These are phyloP conservation scores for Grosmannia huntii DNA, from an alignment of 2,329 filamentous ascomycete species.

Conservation along the genomic window DNA sequence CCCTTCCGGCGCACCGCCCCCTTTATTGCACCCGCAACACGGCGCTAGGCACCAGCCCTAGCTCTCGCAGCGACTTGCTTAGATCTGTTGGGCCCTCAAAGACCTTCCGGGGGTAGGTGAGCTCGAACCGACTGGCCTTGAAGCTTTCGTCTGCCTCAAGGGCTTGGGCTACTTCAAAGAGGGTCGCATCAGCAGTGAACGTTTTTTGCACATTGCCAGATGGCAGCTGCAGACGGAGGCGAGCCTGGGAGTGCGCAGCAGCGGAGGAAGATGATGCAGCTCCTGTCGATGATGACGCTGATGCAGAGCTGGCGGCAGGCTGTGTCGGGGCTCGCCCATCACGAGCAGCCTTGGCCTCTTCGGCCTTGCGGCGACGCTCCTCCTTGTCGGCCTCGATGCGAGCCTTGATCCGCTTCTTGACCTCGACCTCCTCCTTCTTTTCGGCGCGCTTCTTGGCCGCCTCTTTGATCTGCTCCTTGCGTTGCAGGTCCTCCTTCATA, in stretches of 20 bases:
- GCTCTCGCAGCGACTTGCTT: constrained; percentile 83
- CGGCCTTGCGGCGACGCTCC: constrained; percentile 72
- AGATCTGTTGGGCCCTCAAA: constrained; percentile 62
- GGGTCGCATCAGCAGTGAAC: constrained; percentile 74
- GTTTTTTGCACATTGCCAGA: constrained; percentile 69
- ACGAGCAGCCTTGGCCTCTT: constrained; percentile 73
- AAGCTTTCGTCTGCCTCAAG: constrained; percentile 59
- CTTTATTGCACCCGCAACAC: constrained; percentile 39
- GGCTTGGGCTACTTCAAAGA: constrained; percentile 80
- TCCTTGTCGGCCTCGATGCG: constrained; percentile 94
- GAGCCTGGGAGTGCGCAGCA: constrained; percentile 55
- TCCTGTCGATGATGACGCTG: constrained; percentile 22
- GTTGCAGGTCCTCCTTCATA: constrained; percentile 74
- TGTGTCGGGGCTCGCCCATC: constrained; percentile 51
- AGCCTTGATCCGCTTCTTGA: constrained; percentile 78
- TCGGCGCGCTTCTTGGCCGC: constrained; percentile 76
- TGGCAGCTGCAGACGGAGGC: constrained; percentile 65
- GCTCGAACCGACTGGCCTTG: constrained; percentile 63
- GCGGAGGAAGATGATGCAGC: constrained; percentile 42
- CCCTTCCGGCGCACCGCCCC: not conserved
- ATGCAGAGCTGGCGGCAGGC: constrained; percentile 14
- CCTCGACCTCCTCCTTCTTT: constrained; percentile 73
- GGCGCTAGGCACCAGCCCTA: constrained; percentile 81
- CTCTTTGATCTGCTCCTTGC: constrained; percentile 87
- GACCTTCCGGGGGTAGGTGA: constrained; percentile 77